Conservation (phyloP, 2,329 filamentous ascomycete species). For the Gaeumannomyces tritici region DNA sequence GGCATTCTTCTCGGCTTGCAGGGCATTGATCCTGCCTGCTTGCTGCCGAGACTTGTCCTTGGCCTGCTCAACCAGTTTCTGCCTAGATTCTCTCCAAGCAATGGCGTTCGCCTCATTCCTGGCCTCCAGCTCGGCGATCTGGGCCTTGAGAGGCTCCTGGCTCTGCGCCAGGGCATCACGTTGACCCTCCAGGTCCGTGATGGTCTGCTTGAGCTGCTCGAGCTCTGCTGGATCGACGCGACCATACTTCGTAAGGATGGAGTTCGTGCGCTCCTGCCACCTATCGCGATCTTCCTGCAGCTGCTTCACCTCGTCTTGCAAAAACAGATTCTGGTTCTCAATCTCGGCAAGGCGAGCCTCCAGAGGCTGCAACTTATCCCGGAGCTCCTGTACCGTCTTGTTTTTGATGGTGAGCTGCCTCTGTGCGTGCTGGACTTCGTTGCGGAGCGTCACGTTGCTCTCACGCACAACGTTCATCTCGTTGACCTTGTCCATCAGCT, state of each 20-base stretch:
- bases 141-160: constrained; percentile 41
- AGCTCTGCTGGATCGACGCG: constrained; percentile 89
- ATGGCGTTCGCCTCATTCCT: constrained; percentile 44
- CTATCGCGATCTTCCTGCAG: constrained; percentile 86
- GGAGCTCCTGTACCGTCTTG: constrained; percentile 63
- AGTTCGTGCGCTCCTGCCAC: constrained; percentile 92
- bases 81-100: constrained; percentile 41
- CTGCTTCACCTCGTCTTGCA: constrained; percentile 80
- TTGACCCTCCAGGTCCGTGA: constrained; percentile 57
- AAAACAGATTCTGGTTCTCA: constrained; percentile 69
- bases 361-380: constrained; percentile 69
- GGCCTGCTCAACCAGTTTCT: constrained; percentile 50
- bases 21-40: constrained; percentile 40
- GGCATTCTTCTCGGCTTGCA: constrained; percentile 43
- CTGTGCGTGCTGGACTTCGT: constrained; percentile 73
- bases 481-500: constrained; percentile 88
- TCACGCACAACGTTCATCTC: constrained; percentile 94
- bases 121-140: constrained; percentile 41
- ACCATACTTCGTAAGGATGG: constrained; percentile 93
- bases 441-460: constrained; percentile 83
- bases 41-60: constrained; percentile 50
- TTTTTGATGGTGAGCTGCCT: constrained; percentile 66
- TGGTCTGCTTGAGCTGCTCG: constrained; percentile 75
- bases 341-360: constrained; percentile 73
- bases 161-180: constrained; percentile 44